Evolutionary conservation across 768 basidiomycete species (phyloP).

Genomic region (Auriculariales sp.): DNA sequence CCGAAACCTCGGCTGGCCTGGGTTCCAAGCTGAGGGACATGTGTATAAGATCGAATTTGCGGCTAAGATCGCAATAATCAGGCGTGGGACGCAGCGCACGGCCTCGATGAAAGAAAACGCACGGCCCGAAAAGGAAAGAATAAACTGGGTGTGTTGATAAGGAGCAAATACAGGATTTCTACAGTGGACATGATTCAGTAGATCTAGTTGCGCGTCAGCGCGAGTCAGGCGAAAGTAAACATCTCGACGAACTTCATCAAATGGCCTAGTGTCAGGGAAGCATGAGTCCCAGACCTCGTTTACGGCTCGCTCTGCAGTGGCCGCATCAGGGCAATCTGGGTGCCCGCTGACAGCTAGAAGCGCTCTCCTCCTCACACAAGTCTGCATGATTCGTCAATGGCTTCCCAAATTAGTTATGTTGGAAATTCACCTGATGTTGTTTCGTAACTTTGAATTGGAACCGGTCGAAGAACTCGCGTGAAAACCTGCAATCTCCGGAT

Average conservation of each 20-base stretch:
- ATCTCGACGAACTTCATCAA: slow-evolving; percentile 69
- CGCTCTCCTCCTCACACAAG: slow-evolving; percentile 81
- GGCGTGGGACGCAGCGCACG: too few species aligned
- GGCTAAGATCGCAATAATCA: too few species aligned
- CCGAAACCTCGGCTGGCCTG: too few species aligned
- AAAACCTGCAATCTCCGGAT: slow-evolving; percentile 84
- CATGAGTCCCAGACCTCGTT: slow-evolving; percentile 98
- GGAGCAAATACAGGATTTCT: too few species aligned
- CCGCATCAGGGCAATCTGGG: slow-evolving; percentile 60
- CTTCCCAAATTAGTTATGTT: slow-evolving; percentile 6
- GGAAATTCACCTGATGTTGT: slow-evolving; percentile 68
- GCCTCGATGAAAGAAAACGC: too few species aligned
- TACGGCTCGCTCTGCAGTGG: slow-evolving; percentile 73
- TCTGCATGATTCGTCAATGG: slow-evolving; percentile 26
- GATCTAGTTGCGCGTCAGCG: neutral
- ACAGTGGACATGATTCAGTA: neutral
- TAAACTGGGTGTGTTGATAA: neutral
- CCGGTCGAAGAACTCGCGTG: slow-evolving; percentile 64
- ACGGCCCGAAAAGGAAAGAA: neutral
- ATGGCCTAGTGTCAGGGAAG: slow-evolving; percentile 87
- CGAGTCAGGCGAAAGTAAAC: neutral
- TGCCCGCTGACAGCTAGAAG: slow-evolving; percentile 69
- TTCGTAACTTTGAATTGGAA: slow-evolving; percentile 74
- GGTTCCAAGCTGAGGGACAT: too few species aligned
- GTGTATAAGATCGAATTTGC: too few species aligned